Evolutionary conservation across 2,329 filamentous ascomycete genomes (phyloP), one percentile per base, ranked within the genome.

Genomic region (Calonectria hawksworthii): DNA sequence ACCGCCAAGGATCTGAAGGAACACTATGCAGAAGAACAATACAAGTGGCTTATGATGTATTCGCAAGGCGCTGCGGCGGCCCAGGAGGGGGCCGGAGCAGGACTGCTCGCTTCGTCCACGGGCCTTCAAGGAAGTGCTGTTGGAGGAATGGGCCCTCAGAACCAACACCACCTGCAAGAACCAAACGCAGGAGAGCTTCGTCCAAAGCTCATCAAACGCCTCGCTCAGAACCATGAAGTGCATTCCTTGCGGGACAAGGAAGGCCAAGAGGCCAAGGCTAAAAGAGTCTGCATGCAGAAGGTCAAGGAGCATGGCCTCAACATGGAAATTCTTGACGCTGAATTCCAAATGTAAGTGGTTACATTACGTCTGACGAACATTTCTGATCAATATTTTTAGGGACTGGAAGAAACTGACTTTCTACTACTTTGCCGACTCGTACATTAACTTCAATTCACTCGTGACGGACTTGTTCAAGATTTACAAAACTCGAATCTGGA

Each of bases 341-440:
- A 99, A 84, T 99, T 98, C 83, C 97, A 99, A 83, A 98, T 98
- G 96, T 98, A 89, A 91, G 95, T 90, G 13, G 3, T 47, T 34
- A 16, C 30, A 11, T 30, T 16, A 14, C 18, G 16, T 28, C 14
- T 3, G 36, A 50, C 38, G 13, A 32, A 38, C 50, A 21, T n/a
- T 59, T 44, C 75, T 79, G 34, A 81, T 63, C 38, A 52, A 61
- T 78, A 77, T 14, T 50, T 23, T 80, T 16, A 98, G 96, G 93
- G 97, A 99, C 84, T 98, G 96, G 93, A 98, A 99, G 87, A 99
- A 99, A 85, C 88, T 99, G 71, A 99, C 98, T 0, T 99, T 99
- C 86, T 99, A 98, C 88, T 99, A 99, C 86, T 99, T 98, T 84
- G 96, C 97, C 69, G 96, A 98, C 83, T 93, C 95, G 0, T 99